Evolutionary conservation across 2,329 filamentous ascomycete species (phyloP).

Genomic region (Lasiodiplodia theobromae): DNA sequence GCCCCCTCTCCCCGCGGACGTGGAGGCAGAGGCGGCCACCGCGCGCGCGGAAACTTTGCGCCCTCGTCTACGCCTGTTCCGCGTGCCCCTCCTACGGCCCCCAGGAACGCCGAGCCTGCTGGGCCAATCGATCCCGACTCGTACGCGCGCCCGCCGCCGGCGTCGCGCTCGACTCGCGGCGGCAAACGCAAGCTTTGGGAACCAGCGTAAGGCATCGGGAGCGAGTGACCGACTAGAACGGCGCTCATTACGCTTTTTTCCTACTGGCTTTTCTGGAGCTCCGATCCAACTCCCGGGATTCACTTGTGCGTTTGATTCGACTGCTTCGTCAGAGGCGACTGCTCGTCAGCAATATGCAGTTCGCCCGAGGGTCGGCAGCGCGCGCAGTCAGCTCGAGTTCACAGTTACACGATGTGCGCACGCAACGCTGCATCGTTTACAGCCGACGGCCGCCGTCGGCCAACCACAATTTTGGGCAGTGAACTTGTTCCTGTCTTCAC

Average conservation of each 20-base stretch:
- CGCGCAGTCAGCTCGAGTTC: constrained; percentile 21
- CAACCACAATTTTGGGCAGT: constrained; percentile 2
- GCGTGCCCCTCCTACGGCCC: constrained; percentile 36
- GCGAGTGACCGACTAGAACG: constrained; percentile 8
- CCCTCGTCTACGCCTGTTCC: constrained; percentile 35
- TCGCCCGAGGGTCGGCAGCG: constrained; percentile 13
- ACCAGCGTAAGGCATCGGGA: constrained; percentile 40
- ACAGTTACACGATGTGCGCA: constrained; percentile 12
- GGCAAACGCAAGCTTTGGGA: constrained; percentile 49
- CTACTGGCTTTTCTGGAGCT: constrained; percentile 27
- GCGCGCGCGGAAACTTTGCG: constrained; percentile 34
- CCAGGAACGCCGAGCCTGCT: constrained; percentile 33
- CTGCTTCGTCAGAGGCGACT: constrained; percentile 13
- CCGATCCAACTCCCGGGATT: constrained; percentile 16
- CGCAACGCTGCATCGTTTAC: constrained; percentile 24
- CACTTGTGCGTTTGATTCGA: constrained; percentile 23
- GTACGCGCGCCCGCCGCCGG: constrained; percentile 45
- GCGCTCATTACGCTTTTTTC: constrained; percentile 17
- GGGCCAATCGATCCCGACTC: constrained; percentile 50
- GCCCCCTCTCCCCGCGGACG: constrained; percentile 24
- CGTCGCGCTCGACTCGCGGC: constrained; percentile 42
- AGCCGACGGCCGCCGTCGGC: constrained; percentile 16
- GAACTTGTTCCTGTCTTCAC: constrained; percentile 19
- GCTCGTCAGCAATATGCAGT: constrained; percentile 16
- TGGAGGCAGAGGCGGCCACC: constrained; percentile 39